A percentile compares a stretch with the other conserved stretches of the same genome.
Evolutionary conservation across 805 yeast species (phyloP).

Genomic region (Saturnispora hagleri): DNA sequence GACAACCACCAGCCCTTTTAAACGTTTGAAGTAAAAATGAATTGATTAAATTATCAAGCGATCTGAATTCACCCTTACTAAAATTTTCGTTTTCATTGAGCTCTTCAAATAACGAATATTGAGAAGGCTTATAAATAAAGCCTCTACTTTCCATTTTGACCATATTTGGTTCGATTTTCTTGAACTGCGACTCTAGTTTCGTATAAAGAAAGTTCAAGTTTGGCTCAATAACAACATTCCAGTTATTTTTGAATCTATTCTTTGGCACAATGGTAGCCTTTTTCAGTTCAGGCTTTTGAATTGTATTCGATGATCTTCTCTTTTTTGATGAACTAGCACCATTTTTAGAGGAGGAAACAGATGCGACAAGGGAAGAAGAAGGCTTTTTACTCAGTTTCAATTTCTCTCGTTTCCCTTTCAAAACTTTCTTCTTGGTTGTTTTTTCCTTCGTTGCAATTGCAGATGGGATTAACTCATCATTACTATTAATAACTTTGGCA

Average conservation of each 20-base stretch:
- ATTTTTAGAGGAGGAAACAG: neutral
- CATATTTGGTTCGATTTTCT: conserved; percentile 2
- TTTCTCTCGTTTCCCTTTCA: neutral
- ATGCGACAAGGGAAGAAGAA: neutral
- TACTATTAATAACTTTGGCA: conserved; percentile 1
- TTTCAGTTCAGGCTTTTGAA: conserved; percentile 1
- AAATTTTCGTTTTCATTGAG: conserved; percentile 6
- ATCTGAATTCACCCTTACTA: conserved; percentile 2
- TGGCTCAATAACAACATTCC: conserved; percentile 10
- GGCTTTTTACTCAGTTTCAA: neutral
- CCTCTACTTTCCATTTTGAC: conserved; percentile 9
- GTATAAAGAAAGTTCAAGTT: conserved; percentile 13
- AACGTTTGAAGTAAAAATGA: conserved; percentile 14
- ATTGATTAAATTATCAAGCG: conserved; percentile 16
- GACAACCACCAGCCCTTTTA: conserved; percentile 14
- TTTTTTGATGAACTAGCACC: neutral
- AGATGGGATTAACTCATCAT: conserved; percentile 6
- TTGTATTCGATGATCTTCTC: conserved; percentile 1
- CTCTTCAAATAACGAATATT: conserved; percentile 10
- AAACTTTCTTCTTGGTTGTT: neutral
- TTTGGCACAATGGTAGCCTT: neutral
- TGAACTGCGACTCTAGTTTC: conserved; percentile 5
- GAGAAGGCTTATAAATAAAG: conserved; percentile 14
- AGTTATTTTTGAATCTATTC: conserved; percentile 5
- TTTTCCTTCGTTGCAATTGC: conserved; percentile 3